These are phyloP conservation scores for Salinomyces thailandicus DNA, from an alignment of 2,329 filamentous ascomycete species.

Conservation along the genomic window DNA sequence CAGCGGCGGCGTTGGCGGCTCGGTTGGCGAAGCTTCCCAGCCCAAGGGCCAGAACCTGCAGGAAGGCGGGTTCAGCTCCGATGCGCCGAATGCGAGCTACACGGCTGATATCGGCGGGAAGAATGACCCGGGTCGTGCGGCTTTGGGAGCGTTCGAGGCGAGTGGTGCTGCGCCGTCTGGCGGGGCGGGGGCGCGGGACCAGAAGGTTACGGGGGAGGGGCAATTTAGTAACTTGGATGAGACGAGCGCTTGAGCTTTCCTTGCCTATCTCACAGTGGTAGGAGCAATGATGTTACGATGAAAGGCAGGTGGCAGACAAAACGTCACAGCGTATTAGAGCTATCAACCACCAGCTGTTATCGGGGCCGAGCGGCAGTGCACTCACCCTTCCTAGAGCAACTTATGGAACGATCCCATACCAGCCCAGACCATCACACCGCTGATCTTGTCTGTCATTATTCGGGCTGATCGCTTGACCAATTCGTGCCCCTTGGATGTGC, in stretches of 20 bases:
- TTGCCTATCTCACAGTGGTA: no score
- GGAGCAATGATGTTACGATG: no score
- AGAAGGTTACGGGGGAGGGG: slow-evolving; percentile 10
- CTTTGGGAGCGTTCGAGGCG: slow-evolving; percentile 30
- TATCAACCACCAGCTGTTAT: no score
- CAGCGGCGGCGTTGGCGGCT: slow-evolving; percentile 2
- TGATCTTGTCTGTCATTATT: no score
- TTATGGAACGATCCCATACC: no score
- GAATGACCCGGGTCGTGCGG: slow-evolving; percentile 45
- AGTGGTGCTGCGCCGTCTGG: slow-evolving; percentile 23
- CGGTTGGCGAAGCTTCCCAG: slow-evolving; percentile 27
- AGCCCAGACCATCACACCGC: no score
- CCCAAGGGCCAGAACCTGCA: slow-evolving; percentile 19
- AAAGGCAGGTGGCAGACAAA: no score
- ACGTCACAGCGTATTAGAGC: no score
- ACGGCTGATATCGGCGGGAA: slow-evolving; percentile 42
- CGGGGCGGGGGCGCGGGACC: slow-evolving; percentile 20
- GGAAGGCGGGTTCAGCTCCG: slow-evolving; percentile 24
- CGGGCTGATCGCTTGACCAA: no score
- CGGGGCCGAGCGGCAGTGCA: no score
- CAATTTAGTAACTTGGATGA: slow-evolving; percentile 13
- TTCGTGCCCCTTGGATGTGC: no score
- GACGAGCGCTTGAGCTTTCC: slow-evolving; percentile 4
- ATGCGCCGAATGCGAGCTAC: slow-evolving; percentile 41
- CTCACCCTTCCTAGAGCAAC: no score